Evolutionary conservation across 306 rosid species (phyloP).

Genomic region (Glycyrrhiza uralensis): DNA sequence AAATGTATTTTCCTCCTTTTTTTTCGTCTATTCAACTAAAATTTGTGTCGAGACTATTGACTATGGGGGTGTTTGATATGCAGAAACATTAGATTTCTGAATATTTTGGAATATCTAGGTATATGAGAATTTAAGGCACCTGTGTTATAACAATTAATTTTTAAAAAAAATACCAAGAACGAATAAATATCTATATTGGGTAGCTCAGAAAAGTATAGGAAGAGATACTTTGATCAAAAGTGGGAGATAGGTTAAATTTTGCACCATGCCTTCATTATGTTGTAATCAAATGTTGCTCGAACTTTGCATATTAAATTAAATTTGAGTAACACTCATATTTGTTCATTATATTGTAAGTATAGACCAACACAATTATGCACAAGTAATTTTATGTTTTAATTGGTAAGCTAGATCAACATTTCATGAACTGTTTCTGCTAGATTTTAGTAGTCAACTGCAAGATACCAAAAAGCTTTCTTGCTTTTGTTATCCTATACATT

Average conservation of each 20-base stretch:
- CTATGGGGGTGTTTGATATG: neutral
- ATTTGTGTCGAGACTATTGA: neutral
- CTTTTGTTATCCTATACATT: neutral
- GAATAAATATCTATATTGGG: neutral
- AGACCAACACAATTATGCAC: neutral
- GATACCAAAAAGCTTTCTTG: neutral
- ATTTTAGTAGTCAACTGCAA: neutral
- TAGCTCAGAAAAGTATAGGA: neutral
- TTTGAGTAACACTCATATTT: neutral
- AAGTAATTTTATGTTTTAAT: neutral
- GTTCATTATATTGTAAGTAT: neutral
- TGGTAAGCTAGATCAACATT: neutral
- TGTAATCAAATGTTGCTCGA: neutral
- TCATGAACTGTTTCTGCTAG: neutral
- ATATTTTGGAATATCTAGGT: neutral
- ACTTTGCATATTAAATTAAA: neutral
- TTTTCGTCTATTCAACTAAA: conserved; percentile 2
- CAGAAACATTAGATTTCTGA: neutral
- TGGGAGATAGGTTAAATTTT: neutral
- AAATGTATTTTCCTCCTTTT: neutral
- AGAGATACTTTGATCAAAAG: neutral
- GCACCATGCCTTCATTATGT: neutral
- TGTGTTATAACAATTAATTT: too few relatives aligned
- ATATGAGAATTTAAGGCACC: neutral
- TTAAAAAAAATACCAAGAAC: too few relatives aligned